Evolutionary conservation across 495 filamentous ascomycete genomes (phyloP).

Genomic region (Trichoderma erinaceum): DNA sequence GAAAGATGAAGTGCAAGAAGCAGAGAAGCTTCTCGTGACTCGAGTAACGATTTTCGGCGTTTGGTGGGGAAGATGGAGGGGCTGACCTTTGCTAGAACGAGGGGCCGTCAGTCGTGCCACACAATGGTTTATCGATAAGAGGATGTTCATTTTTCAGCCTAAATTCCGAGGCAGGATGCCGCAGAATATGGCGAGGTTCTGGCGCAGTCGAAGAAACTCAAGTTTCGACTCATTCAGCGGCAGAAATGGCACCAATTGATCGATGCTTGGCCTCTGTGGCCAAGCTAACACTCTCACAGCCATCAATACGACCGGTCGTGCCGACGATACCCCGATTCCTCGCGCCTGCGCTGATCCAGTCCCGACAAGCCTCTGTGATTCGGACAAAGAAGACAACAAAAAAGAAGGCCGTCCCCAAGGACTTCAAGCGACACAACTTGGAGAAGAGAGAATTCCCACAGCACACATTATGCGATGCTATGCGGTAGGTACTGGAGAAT

Average conservation of each 20-base stretch:
- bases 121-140: slow-evolving; percentile 5
- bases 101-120: slow-evolving; percentile 11
- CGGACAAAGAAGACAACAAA: slow-evolving; percentile 50
- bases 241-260: slow-evolving; percentile 37
- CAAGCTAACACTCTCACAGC: slow-evolving; percentile 43
- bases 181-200: slow-evolving; percentile 17
- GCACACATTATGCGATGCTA: slow-evolving; percentile 82
- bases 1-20: neutral
- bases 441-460: slow-evolving; percentile 50
- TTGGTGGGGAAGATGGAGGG: slow-evolving; percentile 26
- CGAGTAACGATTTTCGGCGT: slow-evolving; percentile 18
- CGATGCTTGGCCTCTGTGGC: slow-evolving; percentile 57
- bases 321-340: slow-evolving; percentile 38
- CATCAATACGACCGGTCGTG: slow-evolving; percentile 27
- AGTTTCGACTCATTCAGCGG: slow-evolving; percentile 3
- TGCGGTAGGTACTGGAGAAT: slow-evolving; percentile 55
- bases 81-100: slow-evolving; percentile 15
- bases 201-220: slow-evolving; percentile 17
- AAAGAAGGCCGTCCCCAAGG: slow-evolving; percentile 49
- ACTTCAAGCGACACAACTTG: slow-evolving; percentile 49
- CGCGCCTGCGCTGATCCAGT: slow-evolving; percentile 32
- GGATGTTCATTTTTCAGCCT: slow-evolving; percentile 14
- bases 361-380: slow-evolving; percentile 36
- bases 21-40: slow-evolving; percentile 20
- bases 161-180: neutral